Base-by-base conservation (phyloP, 305 asterid genomes). In the Fraxinus nigra region DNA sequence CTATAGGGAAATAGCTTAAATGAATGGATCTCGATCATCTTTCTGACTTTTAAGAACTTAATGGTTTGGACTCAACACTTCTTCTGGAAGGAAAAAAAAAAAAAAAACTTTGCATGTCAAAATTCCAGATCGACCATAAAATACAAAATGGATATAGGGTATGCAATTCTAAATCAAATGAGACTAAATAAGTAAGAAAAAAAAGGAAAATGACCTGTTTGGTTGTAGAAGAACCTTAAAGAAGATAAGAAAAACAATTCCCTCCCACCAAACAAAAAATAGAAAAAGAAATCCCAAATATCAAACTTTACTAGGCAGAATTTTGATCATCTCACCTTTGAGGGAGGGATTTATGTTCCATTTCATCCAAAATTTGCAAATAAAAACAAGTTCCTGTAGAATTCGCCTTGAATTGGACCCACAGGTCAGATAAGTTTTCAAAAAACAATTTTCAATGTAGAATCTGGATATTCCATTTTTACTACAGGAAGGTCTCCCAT, bases 251-350 rank as follows among this genome's bases (percentile, higher is more conserved):
- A 9, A 74, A 37, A 85, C 22, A 80, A 24, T 3, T 40, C 32
- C 72, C 77, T 7, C 30, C 82, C 82, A 38, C 3, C 37, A 1
- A 76, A 73, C 78, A 70, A 30, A 32, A 70, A 14, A 14, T 11
- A 40, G 28, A 0, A 70, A 73, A 78, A 18, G 46, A 65, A 11
- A 38, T 35, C 46, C 69, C 32, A 80, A 65, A 75, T 75, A 26
- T 72, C 72, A 70, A 35, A 72, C 65, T 74, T 82, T 79, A 26
- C 74, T 20, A 76, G 82, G 54, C 78, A 75, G 10, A 83, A 78
- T 75, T 75, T 2, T 78, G 90, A 89, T 87, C 80, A 86, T 77
- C 94, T 89, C 88, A 89, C 94, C 94, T 88, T 87, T 79, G 83
- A 73, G 81, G 1, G 74, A 69, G 24, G 75, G 77, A 82, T 72